Conservation (phyloP, 2,329 filamentous ascomycete genomes). For the Taxawa tesnikishii region DNA sequence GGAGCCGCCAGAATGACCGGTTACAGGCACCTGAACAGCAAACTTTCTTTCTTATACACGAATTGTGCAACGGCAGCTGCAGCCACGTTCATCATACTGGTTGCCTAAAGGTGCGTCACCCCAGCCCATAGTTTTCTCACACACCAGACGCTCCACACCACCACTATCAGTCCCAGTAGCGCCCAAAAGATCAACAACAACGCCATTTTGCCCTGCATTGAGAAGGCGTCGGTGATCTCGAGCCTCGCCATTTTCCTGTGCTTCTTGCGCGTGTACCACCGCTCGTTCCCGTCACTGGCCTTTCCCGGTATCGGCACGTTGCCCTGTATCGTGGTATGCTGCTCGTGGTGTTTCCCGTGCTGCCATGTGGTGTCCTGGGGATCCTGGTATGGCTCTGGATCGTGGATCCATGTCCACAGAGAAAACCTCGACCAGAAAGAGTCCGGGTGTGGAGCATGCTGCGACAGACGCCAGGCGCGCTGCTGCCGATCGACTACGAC, state of each 20-base stretch:
- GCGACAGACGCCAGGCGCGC: constrained; percentile 32
- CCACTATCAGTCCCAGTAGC: constrained; percentile 10
- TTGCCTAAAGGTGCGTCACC: too few relatives aligned
- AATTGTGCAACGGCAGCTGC: too few relatives aligned
- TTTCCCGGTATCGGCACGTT: constrained; percentile 16
- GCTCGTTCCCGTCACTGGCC: constrained; percentile 16
- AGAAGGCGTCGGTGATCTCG: constrained; percentile 53
- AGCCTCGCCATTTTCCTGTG: constrained; percentile 46
- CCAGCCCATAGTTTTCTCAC: too few relatives aligned
- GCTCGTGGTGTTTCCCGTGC: constrained; percentile 12
- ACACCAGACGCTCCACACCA: too few relatives aligned
- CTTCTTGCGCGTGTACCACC: constrained; percentile 29
- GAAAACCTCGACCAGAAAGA: constrained; percentile 23
- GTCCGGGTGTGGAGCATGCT: constrained; percentile 23
- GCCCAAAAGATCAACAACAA: constrained; percentile 31
- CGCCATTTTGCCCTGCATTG: constrained; percentile 44
- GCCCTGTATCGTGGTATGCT: not conserved
- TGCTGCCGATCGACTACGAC: constrained; percentile 48
- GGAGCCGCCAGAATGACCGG: too few relatives aligned
- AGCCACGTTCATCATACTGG: too few relatives aligned
- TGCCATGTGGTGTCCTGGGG: constrained; percentile 16
- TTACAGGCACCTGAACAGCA: too few relatives aligned
- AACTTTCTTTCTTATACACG: too few relatives aligned
- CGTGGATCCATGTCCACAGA: constrained; percentile 18
- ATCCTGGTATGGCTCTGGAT: constrained; percentile 32